Base-by-base conservation (phyloP, 352 stramenopile genomes). In the Phytophthora agathidicida region DNA sequence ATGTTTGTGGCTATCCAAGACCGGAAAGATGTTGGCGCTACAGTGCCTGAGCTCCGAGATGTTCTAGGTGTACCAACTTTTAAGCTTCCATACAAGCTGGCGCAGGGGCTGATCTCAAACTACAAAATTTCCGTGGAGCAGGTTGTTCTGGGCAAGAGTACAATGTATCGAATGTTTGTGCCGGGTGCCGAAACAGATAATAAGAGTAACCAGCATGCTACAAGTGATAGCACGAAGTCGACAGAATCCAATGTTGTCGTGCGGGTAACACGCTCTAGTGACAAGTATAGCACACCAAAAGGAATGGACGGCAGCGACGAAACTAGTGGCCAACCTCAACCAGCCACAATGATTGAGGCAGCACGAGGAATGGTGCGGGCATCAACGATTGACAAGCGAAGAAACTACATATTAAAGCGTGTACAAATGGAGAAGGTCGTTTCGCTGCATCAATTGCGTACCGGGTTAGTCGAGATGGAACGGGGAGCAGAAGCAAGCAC, bases 111-210 rank as follows among this genome's bases (percentile, higher is more conserved):
- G 53, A 93, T 93, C 31, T 77, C 77, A 51, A 88, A 88, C 57
- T 93, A 94, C 65, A 89, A 81, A 37, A 68, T 94, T 35, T 77
- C 65, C 1, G 85, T 94, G 16, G 80, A 89, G 39, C 80, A 91
- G 61, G 82, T 94, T 24, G 80, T 91, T 9, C 36, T 91, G 27
- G 83, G 83, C 3, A 91, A 92, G 44, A 91, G 70, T 39, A 91
- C 85, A 6, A 89, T 92, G 80, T 94, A 94, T 73, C 84, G 84
- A 11, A 84, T 94, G 78, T 92, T 88, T 62, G 75, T 80, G 44
- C 75, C 84, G 1, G 68, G 57, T 17, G 32, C 24, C 3, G 33
- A 7, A 16, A 50, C 46, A 31, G 20, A 30, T 5, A 37, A 48
- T 41, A 17, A 28, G 28, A 62, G 16, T 36, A 39, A 11, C 7